Evolutionary conservation across 2,329 filamentous ascomycete genomes (phyloP).

Genomic region (Aspergillus unguis): DNA sequence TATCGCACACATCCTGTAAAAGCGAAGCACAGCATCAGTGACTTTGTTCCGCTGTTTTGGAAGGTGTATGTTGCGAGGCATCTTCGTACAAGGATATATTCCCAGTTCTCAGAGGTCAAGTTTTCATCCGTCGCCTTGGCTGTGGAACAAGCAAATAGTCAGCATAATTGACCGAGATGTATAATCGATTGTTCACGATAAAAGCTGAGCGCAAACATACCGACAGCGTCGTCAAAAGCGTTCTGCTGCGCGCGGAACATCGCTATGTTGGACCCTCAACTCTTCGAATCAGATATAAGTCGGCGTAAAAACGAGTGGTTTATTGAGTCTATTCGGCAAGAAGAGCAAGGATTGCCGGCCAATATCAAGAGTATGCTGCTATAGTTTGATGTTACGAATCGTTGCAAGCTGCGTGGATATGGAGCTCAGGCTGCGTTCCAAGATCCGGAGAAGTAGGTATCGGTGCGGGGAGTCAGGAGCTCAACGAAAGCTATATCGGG

Average conservation of each 20-base stretch:
- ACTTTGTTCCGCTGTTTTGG: conserved; percentile 1
- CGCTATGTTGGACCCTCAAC: conserved; percentile 7
- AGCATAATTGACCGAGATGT: conserved; percentile 18
- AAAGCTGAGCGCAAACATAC: conserved; percentile 36
- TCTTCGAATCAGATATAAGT: background rate
- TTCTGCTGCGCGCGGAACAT: conserved; percentile 65
- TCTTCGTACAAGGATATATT: conserved; percentile 58
- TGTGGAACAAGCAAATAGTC: conserved; percentile 32
- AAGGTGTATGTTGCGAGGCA: conserved; percentile 1
- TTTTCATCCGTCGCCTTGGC: conserved; percentile 95
- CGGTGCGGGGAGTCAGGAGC: conserved; percentile 14
- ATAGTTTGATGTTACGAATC: too few relatives aligned
- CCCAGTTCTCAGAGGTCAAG: conserved; percentile 80
- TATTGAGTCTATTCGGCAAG: background rate
- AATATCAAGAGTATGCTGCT: background rate
- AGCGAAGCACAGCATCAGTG: conserved; percentile 15
- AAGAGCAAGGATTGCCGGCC: background rate
- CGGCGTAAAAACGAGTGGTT: background rate
- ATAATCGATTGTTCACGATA: too few relatives aligned
- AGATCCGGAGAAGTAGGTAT: conserved; percentile 4
- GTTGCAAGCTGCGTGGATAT: conserved; percentile 5
- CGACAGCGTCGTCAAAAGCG: conserved; percentile 67
- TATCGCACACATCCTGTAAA: conserved; percentile 58
- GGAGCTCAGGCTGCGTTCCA: conserved; percentile 9
- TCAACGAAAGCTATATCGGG: background rate